These are phyloP conservation scores for Macrophomina phaseolina DNA, from an alignment of 2,329 filamentous ascomycete species.

Conservation along the genomic window DNA sequence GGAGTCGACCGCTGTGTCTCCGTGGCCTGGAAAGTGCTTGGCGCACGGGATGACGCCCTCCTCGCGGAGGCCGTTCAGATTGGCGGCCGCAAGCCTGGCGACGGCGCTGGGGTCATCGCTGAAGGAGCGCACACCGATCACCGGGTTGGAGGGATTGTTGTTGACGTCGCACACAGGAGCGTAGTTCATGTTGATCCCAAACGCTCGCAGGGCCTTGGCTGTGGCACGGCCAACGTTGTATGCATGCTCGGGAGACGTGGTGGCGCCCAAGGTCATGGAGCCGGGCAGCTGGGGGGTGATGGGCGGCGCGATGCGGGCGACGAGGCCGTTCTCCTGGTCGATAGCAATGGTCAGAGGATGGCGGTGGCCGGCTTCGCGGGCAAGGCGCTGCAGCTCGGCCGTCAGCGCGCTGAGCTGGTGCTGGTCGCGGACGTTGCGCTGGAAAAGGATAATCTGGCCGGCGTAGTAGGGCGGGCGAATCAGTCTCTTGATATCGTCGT, in stretches of 20 bases:
- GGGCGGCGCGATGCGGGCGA: conserved; percentile 23
- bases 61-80: conserved; percentile 7
- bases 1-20: conserved; percentile 19
- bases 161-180: conserved; percentile 26
- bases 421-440: conserved; percentile 23
- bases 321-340: conserved; percentile 26
- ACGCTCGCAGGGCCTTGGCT: neutral
- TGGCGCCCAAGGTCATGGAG: conserved; percentile 22
- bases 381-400: conserved; percentile 15
- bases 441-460: conserved; percentile 25
- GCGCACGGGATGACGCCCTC: conserved; percentile 24
- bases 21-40: conserved; percentile 27
- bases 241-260: neutral
- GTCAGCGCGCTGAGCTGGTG: conserved; percentile 8
- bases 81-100: neutral
- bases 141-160: conserved; percentile 23
- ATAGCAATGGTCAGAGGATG: conserved; percentile 21
- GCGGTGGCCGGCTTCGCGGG: conserved; percentile 15
- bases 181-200: conserved; percentile 27
- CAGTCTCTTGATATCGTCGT: conserved; percentile 23
- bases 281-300: conserved; percentile 18
- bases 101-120: conserved; percentile 13
- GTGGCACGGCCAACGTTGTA: conserved; percentile 9
- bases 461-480: conserved; percentile 23
- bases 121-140: conserved; percentile 27